Conservation (phyloP, 768 basidiomycete genomes). For the Albatrellus ellisii region DNA sequence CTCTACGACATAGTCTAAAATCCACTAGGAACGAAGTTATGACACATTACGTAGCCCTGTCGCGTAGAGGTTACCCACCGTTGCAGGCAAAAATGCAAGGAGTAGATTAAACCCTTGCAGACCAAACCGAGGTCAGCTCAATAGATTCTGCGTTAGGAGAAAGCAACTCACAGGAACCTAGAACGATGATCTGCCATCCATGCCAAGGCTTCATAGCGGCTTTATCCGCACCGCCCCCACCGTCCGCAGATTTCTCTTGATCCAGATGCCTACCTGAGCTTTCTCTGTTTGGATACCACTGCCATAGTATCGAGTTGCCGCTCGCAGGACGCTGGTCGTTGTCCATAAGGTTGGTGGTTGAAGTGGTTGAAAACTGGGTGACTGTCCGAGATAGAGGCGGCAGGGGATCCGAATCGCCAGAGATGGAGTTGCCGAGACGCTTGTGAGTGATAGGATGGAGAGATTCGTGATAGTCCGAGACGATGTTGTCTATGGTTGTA, state of each 20-base stretch:
- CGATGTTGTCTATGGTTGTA: conserved; percentile 3
- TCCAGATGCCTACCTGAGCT: conserved; percentile 2
- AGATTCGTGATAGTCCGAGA: conserved; percentile 8
- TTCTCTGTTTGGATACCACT: neutral
- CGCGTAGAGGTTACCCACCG: conserved; percentile 31
- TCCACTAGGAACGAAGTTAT: conserved; percentile 30
- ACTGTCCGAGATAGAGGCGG: conserved; percentile 7
- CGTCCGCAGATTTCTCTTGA: conserved; percentile 9
- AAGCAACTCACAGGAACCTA: conserved; percentile 39
- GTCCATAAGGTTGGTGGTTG: neutral
- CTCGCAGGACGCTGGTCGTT: neutral
- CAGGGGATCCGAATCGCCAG: conserved; percentile 4
- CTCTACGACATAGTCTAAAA: conserved; percentile 33
- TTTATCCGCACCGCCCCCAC: conserved; percentile 1
- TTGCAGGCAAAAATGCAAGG: conserved; percentile 48
- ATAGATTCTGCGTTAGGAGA: neutral
- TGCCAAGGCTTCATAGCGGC: conserved; percentile 18
- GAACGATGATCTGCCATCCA: conserved; percentile 42
- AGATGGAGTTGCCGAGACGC: conserved; percentile 11
- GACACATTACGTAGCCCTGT: neutral
- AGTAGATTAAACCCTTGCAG: conserved; percentile 56
- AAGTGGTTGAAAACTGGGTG: conserved; percentile 3
- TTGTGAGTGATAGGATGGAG: conserved; percentile 7
- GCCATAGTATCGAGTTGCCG: conserved; percentile 6
- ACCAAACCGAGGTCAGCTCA: neutral